Percentiles rank a stretch among this genome's conserved stretches.
phyloP scores from a whole-genome alignment of 108 stramenopile genomes.

The Fragilaria radians region DNA sequence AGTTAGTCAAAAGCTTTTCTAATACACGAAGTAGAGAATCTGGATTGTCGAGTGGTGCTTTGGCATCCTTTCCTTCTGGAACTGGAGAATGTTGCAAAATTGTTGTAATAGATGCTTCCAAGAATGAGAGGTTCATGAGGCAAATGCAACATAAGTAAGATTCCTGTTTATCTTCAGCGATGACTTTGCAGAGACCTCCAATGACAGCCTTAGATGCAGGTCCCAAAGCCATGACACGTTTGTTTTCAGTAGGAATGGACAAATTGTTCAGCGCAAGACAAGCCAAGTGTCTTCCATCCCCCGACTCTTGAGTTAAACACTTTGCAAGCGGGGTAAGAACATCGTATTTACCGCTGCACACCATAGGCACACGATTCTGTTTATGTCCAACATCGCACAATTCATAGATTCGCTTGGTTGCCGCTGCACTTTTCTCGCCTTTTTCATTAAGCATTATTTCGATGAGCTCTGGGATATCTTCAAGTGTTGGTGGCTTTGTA shows the following conservation, averaged over 20 bases:
- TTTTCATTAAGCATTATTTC: constrained; percentile 78
- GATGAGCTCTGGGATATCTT: constrained; percentile 85
- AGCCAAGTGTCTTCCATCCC: constrained; percentile 85
- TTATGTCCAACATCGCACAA: constrained; percentile 89
- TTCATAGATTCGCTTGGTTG: constrained; percentile 88
- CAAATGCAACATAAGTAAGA: constrained; percentile 92
- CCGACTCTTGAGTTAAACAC: constrained; percentile 81
- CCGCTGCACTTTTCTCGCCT: constrained; percentile 80
- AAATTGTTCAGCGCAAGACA: constrained; percentile 89
- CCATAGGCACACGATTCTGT: constrained; percentile 90
- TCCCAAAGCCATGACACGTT: constrained; percentile 87
- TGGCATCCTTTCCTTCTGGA: constrained; percentile 48
- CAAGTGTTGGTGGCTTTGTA: constrained; percentile 75
- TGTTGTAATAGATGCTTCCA: constrained; percentile 82
- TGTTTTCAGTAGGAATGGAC: constrained; percentile 90
- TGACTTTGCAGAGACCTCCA: constrained; percentile 85
- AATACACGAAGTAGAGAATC: constrained; percentile 75
- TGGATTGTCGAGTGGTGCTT: constrained; percentile 70
- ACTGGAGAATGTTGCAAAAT: constrained; percentile 80
- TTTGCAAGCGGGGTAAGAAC: constrained; percentile 84
- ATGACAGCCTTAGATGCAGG: constrained; percentile 77
- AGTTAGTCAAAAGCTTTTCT: constrained; percentile 79
- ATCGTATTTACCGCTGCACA: constrained; percentile 86
- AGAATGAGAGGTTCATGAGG: constrained; percentile 90
- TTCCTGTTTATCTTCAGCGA: constrained; percentile 87